These are phyloP conservation scores for Penicillium sclerotigenum DNA, from an alignment of 2,329 filamentous ascomycete genomes.

Conservation along the genomic window DNA sequence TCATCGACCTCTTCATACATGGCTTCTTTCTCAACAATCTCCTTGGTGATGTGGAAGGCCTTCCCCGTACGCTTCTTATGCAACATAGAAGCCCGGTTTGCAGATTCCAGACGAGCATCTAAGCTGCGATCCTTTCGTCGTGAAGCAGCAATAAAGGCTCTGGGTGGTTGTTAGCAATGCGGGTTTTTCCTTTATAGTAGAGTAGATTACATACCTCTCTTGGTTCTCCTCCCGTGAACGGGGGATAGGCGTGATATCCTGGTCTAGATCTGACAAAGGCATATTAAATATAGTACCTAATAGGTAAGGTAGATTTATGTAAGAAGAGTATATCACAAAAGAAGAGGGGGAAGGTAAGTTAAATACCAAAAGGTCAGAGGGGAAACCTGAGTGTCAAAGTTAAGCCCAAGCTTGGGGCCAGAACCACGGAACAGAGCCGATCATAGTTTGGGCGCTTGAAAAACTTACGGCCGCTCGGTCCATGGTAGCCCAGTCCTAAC, in stretches of 20 bases:
- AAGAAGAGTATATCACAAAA: neutral
- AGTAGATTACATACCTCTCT: slow-evolving; percentile 37
- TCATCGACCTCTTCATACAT: slow-evolving; percentile 97
- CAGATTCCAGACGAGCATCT: slow-evolving; percentile 84
- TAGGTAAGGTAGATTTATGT: neutral
- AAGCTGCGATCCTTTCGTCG: slow-evolving; percentile 80
- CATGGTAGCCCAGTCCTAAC: slow-evolving; percentile 1
- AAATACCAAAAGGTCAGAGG: slow-evolving; percentile 13
- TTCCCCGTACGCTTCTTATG: slow-evolving; percentile 86
- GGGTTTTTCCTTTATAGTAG: neutral
- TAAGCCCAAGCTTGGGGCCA: slow-evolving; percentile 4
- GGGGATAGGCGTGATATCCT: slow-evolving; percentile 33
- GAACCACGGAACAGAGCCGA: slow-evolving; percentile 23
- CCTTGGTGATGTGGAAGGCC: slow-evolving; percentile 73
- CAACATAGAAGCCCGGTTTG: slow-evolving; percentile 81
- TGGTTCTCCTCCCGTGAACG: slow-evolving; percentile 46
- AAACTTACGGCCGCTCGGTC: slow-evolving; percentile 14
- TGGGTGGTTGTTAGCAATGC: slow-evolving; percentile 30
- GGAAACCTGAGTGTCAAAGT: slow-evolving; percentile 17
- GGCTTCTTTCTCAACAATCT: slow-evolving; percentile 85
- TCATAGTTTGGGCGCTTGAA: slow-evolving; percentile 19
- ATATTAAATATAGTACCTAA: slow-evolving; percentile 11
- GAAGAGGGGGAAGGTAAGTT: neutral
- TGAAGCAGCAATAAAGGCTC: slow-evolving; percentile 90
- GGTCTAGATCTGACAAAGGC: slow-evolving; percentile 28